Conservation (phyloP, 2,329 filamentous ascomycete species). For the Bipolaris cookei region DNA sequence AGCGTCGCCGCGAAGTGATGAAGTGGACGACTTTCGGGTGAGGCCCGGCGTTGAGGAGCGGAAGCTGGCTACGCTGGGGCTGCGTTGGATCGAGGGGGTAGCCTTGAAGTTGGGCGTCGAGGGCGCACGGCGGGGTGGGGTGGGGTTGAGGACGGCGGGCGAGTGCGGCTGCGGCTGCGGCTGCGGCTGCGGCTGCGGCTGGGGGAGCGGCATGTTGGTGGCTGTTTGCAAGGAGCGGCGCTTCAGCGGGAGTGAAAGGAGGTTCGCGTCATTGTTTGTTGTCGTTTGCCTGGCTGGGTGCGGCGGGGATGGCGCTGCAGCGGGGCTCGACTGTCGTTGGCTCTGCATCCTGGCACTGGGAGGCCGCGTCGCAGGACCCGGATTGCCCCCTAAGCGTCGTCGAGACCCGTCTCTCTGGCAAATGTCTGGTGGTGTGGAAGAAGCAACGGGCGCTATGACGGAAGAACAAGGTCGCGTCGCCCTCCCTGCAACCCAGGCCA, state of each 20-base stretch:
- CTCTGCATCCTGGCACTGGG: constrained; percentile 37
- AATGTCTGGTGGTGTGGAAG: constrained; percentile 19
- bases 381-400: constrained; percentile 19
- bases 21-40: constrained; percentile 52
- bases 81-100: constrained; percentile 49
- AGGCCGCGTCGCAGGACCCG: constrained; percentile 32
- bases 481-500: constrained; percentile 17
- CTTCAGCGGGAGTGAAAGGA: constrained; percentile 43
- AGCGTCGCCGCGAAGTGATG: constrained; percentile 51
- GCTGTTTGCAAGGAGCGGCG: constrained; percentile 48
- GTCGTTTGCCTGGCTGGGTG: constrained; percentile 31
- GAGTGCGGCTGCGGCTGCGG: constrained; percentile 39
- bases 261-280: constrained; percentile 47
- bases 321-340: constrained; percentile 20
- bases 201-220: not conserved
- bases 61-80: constrained; percentile 52
- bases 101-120: constrained; percentile 40
- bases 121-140: constrained; percentile 32
- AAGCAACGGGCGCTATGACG: constrained; percentile 25
- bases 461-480: constrained; percentile 9
- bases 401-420: not conserved
- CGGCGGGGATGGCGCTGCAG: constrained; percentile 17
- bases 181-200: constrained; percentile 33
- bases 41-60: constrained; percentile 51
- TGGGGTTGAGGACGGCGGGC: constrained; percentile 18